phyloP scores from a whole-genome alignment of 352 stramenopile genomes.

The Pilasporangium apinafurcum region DNA sequence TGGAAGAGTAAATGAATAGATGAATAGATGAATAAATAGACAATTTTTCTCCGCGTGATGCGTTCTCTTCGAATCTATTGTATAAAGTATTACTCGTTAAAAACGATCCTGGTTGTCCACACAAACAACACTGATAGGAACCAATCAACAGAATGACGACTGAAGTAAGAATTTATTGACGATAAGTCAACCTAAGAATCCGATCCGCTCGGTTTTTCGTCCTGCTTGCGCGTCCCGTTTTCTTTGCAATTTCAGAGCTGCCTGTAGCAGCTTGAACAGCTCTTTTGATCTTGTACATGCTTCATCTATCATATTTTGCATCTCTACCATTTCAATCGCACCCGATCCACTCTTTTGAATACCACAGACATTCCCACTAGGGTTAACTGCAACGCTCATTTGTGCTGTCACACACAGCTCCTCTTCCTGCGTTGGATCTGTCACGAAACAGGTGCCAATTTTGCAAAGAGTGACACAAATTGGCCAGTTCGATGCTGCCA shows the following conservation, averaged over 20 bases:
- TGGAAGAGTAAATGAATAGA: constrained; percentile 24
- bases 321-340: constrained; percentile 65
- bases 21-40: no score
- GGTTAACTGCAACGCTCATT: constrained; percentile 69
- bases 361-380: constrained; percentile 47
- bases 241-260: constrained; percentile 41
- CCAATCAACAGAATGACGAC: no score
- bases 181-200: constrained; percentile 53
- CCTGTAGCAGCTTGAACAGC: constrained; percentile 52
- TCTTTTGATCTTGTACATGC: constrained; percentile 54
- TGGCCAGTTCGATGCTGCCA: constrained; percentile 50
- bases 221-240: constrained; percentile 33
- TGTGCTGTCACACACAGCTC: constrained; percentile 70
- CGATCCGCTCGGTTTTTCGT: constrained; percentile 48
- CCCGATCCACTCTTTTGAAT: constrained; percentile 70
- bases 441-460: constrained; percentile 60
- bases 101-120: no score
- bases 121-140: no score
- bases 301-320: constrained; percentile 78
- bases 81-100: no score
- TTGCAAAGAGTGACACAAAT: constrained; percentile 76
- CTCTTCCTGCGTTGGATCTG: constrained; percentile 65
- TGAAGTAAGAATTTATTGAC: no score
- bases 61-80: no score
- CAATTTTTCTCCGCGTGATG: no score